Conservation (phyloP, 1,284 basidiomycete genomes). For the Sporisorium graminicola region DNA sequence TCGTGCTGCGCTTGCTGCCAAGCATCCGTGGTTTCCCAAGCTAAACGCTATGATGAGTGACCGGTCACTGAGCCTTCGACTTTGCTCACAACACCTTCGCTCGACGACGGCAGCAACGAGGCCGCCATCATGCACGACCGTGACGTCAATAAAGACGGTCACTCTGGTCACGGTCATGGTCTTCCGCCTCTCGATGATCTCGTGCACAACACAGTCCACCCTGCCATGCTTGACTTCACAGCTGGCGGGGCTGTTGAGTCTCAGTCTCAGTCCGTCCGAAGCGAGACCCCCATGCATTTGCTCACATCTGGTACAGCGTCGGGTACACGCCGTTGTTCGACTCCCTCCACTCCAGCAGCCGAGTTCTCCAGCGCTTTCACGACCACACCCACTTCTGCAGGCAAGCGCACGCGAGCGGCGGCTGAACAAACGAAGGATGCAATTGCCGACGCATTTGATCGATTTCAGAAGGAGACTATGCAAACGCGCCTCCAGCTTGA, state of each 20-base stretch:
- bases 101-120: not conserved
- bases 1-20: not conserved
- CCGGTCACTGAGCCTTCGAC: not conserved
- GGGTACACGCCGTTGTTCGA: not conserved
- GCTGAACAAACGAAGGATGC: not conserved
- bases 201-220: no score
- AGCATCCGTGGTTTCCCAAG: not conserved
- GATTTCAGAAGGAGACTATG: not conserved
- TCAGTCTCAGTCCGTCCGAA: no score
- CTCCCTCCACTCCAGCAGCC: not conserved
- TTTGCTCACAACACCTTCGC: not conserved
- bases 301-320: not conserved
- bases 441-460: not conserved
- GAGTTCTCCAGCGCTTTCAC: no score
- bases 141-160: not conserved
- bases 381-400: not conserved
- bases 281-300: no score
- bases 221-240: no score
- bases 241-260: no score
- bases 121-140: not conserved
- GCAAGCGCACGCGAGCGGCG: not conserved
- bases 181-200: no score
- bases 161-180: not conserved
- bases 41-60: conserved; percentile 1
- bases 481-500: not conserved